Evolutionary conservation across 345 rosid species (phyloP).

Genomic region (Brassica carinata): DNA sequence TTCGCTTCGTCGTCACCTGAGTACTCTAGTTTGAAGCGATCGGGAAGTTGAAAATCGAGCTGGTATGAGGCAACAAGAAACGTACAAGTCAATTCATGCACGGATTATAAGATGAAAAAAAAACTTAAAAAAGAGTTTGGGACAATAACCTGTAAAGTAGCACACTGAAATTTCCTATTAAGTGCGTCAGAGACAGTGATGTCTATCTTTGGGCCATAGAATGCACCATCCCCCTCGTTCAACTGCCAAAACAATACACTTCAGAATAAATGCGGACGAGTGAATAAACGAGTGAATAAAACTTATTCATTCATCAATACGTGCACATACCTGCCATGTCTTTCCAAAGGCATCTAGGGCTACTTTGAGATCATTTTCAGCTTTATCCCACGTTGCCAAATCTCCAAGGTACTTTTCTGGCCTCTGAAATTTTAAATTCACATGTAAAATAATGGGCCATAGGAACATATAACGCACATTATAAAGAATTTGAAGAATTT

Average conservation of each 20-base stretch:
- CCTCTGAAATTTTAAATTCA: slow-evolving; percentile 57
- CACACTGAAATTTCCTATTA: slow-evolving; percentile 94
- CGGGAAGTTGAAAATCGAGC: slow-evolving; percentile 98
- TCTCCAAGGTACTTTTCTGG: slow-evolving; percentile 93
- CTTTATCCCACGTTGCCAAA: slow-evolving; percentile 80
- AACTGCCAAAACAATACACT: slow-evolving; percentile 52
- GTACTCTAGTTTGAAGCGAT: slow-evolving; percentile 76
- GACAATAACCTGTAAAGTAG: slow-evolving; percentile 80
- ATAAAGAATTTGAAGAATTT: slow-evolving; percentile 2
- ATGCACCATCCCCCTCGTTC: slow-evolving; percentile 95
- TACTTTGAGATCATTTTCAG: slow-evolving; percentile 79
- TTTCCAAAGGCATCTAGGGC: slow-evolving; percentile 81
- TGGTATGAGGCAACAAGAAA: slow-evolving; percentile 45
- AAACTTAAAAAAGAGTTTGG: neutral
- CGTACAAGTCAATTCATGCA: slow-evolving; percentile 22
- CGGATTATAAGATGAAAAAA: neutral
- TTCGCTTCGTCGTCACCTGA: slow-evolving; percentile 91
- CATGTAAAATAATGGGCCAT: slow-evolving; percentile 6
- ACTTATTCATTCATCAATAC: slow-evolving; percentile 19
- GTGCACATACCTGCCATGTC: slow-evolving; percentile 71
- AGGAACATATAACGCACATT: neutral
- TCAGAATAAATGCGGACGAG: slow-evolving; percentile 6
- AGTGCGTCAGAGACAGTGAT: slow-evolving; percentile 94
- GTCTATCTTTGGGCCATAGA: slow-evolving; percentile 98
- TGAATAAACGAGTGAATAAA: slow-evolving; percentile 5